Percentiles rank a stretch among this genome's conserved stretches.
These are phyloP conservation scores for Cyclotella cryptica DNA, from an alignment of 108 stramenopile species.

Conservation along the genomic window DNA sequence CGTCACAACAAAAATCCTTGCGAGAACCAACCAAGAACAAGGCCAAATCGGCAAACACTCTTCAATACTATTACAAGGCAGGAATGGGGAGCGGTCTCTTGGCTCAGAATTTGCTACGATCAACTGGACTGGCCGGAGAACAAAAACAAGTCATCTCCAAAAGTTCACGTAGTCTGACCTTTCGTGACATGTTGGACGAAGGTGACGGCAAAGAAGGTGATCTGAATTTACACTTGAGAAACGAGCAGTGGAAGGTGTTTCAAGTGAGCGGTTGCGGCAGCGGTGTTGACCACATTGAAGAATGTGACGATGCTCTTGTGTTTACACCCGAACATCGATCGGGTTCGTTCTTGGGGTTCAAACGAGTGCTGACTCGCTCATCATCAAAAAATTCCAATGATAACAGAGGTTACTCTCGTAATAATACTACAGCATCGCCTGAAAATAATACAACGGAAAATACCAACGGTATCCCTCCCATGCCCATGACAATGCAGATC, in stretches of 20 bases:
- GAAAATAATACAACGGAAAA: too few species aligned
- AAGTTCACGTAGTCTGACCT: slow-evolving; percentile 13
- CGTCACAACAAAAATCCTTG: too few species aligned
- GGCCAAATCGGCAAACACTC: slow-evolving; percentile 35
- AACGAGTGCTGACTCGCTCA: too few species aligned
- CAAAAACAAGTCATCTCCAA: too few species aligned
- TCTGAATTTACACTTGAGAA: slow-evolving; percentile 31
- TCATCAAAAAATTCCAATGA: too few species aligned
- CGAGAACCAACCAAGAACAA: not conserved
- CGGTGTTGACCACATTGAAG: not conserved
- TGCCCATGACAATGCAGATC: not conserved
- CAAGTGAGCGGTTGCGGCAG: slow-evolving; percentile 4
- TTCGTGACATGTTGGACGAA: slow-evolving; percentile 47
- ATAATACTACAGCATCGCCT: too few species aligned
- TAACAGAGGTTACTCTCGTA: too few species aligned
- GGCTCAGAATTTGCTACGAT: not conserved
- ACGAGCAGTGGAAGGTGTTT: slow-evolving; percentile 51
- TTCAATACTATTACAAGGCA: slow-evolving; percentile 38
- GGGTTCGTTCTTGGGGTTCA: too few species aligned
- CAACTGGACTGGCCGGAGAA: too few species aligned
- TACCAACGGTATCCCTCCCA: not conserved
- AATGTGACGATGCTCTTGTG: not conserved
- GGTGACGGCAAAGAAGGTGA: slow-evolving; percentile 47
- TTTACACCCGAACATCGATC: too few species aligned
- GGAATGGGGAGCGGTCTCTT: not conserved